A percentile compares a stretch with the other conserved stretches of the same genome.
Evolutionary conservation across 2,329 filamentous ascomycete genomes (phyloP).

Genomic region (Rutstroemia sp.): DNA sequence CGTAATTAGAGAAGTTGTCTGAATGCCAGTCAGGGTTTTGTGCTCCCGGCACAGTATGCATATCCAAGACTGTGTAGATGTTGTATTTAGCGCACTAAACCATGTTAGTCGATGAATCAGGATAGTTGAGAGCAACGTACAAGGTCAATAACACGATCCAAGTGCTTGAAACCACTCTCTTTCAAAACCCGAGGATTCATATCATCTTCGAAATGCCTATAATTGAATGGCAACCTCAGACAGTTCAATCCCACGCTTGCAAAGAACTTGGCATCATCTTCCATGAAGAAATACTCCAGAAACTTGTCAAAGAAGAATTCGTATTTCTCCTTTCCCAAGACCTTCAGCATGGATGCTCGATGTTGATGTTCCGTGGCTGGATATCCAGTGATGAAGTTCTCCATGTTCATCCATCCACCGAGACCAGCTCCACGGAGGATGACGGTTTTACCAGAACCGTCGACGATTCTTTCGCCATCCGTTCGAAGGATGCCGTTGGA

Average conservation of each 20-base stretch:
- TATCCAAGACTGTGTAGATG: slow-evolving; percentile 39
- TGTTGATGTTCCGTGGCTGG: slow-evolving; percentile 50
- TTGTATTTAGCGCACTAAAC: slow-evolving; percentile 32
- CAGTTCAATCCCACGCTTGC: slow-evolving; percentile 49
- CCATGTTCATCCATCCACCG: slow-evolving; percentile 43
- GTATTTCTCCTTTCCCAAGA: slow-evolving; percentile 48
- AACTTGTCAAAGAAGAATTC: slow-evolving; percentile 51
- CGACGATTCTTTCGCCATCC: slow-evolving; percentile 31
- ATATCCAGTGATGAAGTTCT: slow-evolving; percentile 59
- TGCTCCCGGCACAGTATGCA: slow-evolving; percentile 38
- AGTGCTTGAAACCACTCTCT: slow-evolving; percentile 39
- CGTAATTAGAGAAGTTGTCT: slow-evolving; percentile 32
- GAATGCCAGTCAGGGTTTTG: slow-evolving; percentile 44
- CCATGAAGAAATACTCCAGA: slow-evolving; percentile 46
- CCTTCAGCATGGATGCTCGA: slow-evolving; percentile 43
- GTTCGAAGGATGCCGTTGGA: slow-evolving; percentile 29
- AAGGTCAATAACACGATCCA: slow-evolving; percentile 42
- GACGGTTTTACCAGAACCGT: slow-evolving; percentile 28
- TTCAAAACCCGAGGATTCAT: slow-evolving; percentile 42
- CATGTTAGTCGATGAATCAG: not conserved
- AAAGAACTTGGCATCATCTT: slow-evolving; percentile 50
- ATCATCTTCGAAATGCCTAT: slow-evolving; percentile 48
- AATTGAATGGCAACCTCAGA: slow-evolving; percentile 53
- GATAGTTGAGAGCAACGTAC: slow-evolving; percentile 3
- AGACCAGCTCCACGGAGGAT: slow-evolving; percentile 35